Percentiles rank a stretch among this genome's conserved stretches.
phyloP scores from a whole-genome alignment of 768 basidiomycete species.

The Cytidiella melzeri region DNA sequence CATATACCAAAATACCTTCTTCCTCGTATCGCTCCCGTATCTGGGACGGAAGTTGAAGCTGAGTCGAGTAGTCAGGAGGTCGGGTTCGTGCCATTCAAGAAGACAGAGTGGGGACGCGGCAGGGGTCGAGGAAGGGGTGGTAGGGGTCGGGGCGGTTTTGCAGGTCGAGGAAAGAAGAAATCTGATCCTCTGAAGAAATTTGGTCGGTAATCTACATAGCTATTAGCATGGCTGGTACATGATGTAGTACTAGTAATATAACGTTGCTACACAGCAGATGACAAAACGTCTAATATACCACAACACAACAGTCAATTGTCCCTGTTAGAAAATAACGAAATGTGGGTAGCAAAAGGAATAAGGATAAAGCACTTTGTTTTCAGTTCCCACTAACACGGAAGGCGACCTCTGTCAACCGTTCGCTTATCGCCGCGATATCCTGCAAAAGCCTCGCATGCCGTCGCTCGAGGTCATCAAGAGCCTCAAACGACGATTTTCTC shows the following conservation, averaged over 20 bases:
- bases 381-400: background rate
- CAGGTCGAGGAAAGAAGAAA: slow-evolving; percentile 53
- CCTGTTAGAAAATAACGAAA: no score
- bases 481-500: slow-evolving; percentile 5
- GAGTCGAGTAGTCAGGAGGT: slow-evolving; percentile 21
- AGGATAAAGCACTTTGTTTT: no score
- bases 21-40: slow-evolving; percentile 68
- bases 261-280: no score
- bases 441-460: slow-evolving; percentile 18
- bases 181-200: slow-evolving; percentile 82
- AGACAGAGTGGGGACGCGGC: slow-evolving; percentile 41
- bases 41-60: slow-evolving; percentile 27
- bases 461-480: slow-evolving; percentile 18
- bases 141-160: slow-evolving; percentile 32
- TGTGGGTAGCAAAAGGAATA: no score
- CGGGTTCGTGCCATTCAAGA: slow-evolving; percentile 73
- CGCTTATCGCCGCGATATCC: slow-evolving; percentile 18
- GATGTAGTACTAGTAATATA: no score
- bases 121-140: slow-evolving; percentile 43
- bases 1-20: slow-evolving; percentile 91
- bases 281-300: background rate
- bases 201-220: slow-evolving; percentile 12
- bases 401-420: slow-evolving; percentile 9
- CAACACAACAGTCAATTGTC: no score
- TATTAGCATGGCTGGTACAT: background rate